Conservation (phyloP, 2,329 filamentous ascomycete species). For the Fonsecaea pedrosoi region DNA sequence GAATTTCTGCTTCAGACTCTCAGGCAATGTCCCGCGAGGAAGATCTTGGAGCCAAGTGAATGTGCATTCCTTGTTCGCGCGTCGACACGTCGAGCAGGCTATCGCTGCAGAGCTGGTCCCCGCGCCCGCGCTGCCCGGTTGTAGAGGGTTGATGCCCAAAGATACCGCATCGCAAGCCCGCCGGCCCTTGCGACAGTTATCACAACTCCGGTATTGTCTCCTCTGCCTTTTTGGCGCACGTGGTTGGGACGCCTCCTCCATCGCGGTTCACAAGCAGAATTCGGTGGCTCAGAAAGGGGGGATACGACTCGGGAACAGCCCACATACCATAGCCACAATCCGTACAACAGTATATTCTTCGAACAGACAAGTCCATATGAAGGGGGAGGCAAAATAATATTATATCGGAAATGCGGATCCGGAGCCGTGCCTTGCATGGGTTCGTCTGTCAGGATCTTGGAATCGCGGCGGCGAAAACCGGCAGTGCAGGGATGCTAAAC, state of each 20-base stretch:
- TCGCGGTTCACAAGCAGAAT: neutral
- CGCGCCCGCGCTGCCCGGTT: constrained; percentile 9
- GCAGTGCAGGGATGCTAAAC: neutral
- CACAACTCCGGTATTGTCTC: constrained; percentile 26
- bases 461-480: neutral
- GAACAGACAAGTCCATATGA: neutral
- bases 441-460: too few relatives aligned
- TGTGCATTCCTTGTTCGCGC: constrained; percentile 51
- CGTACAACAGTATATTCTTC: neutral
- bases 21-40: constrained; percentile 23
- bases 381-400: neutral
- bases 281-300: neutral
- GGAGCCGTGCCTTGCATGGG: neutral
- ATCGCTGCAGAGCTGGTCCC: neutral
- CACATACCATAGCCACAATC: neutral
- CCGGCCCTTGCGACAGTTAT: constrained; percentile 22
- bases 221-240: neutral
- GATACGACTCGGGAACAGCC: too few relatives aligned
- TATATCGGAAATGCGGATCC: neutral
- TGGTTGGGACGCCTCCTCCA: neutral
- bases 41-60: constrained; percentile 50
- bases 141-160: constrained; percentile 20
- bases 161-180: constrained; percentile 24
- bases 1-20: constrained; percentile 26
- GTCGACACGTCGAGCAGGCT: constrained; percentile 22